phyloP scores from a whole-genome alignment of 306 rosid genomes.

The Morella rubra region DNA sequence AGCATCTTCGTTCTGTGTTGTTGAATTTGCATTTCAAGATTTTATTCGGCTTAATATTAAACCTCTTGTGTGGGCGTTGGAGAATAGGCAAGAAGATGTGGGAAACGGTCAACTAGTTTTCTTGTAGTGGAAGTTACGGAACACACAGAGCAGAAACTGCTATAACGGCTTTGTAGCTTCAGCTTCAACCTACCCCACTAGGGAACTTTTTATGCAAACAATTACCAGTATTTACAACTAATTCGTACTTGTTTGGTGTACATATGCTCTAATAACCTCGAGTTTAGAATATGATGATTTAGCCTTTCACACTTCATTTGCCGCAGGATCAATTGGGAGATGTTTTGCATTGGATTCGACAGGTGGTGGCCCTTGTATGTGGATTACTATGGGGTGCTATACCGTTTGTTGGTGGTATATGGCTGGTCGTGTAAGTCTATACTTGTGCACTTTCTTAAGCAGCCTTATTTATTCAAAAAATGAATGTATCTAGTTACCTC shows the following conservation, averaged over 20 bases:
- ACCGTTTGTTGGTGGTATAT: slow-evolving; percentile 91
- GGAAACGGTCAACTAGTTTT: slow-evolving; percentile 4
- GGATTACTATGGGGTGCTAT: slow-evolving; percentile 90
- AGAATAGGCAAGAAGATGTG: neutral
- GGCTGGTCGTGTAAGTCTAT: slow-evolving; percentile 85
- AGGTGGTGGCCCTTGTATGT: slow-evolving; percentile 61
- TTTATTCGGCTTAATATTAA: neutral
- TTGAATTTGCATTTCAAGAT: neutral
- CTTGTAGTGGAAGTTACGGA: neutral
- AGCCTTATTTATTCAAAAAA: slow-evolving; percentile 1
- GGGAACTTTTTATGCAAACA: neutral
- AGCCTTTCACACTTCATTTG: neutral
- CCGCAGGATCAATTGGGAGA: slow-evolving; percentile 94
- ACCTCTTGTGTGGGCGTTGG: neutral
- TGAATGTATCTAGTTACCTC: neutral
- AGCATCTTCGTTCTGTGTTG: neutral
- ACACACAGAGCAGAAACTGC: slow-evolving; percentile 8
- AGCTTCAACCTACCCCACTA: no score
- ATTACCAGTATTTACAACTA: neutral
- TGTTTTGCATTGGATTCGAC: slow-evolving; percentile 98
- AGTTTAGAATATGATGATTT: neutral
- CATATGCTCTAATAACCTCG: neutral
- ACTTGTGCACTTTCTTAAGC: neutral
- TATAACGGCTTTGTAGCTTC: neutral
- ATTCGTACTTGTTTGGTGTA: slow-evolving; percentile 7